phyloP scores from a whole-genome alignment of 2,329 filamentous ascomycete species.

The Curvularia hawaiiensis region DNA sequence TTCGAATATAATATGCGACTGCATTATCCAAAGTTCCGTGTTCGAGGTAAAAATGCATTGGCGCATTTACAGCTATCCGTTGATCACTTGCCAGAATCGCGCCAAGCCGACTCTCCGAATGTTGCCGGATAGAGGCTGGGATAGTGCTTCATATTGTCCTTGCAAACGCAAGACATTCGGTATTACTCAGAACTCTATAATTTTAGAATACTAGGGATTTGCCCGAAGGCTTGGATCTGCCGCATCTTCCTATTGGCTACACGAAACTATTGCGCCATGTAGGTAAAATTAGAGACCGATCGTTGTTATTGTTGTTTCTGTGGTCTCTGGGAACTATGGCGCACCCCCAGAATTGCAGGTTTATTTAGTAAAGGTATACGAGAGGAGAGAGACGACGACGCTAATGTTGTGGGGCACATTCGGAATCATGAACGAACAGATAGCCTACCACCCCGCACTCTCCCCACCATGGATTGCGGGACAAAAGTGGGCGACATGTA shows the following conservation, averaged over 20 bases:
- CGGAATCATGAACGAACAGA: constrained; percentile 1
- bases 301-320: not conserved
- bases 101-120: not conserved
- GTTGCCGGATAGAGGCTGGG: not conserved
- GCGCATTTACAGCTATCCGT: not conserved
- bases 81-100: not conserved
- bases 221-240: not conserved
- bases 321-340: not conserved
- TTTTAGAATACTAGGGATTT: not conserved
- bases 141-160: not conserved
- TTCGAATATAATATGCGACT: not conserved
- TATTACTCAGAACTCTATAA: not conserved
- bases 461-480: constrained; percentile 13
- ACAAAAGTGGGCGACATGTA: constrained; percentile 18
- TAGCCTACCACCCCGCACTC: constrained; percentile 17
- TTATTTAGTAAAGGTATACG: not conserved
- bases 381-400: not conserved
- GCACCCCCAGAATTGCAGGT: not conserved
- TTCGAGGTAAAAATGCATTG: not conserved
- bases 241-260: not conserved
- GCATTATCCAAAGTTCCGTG: not conserved
- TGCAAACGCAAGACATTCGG: not conserved
- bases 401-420: not conserved
- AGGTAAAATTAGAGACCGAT: not conserved
- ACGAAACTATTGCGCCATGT: not conserved